Conservation (phyloP, 2,329 filamentous ascomycete species). For the Aciculosporium take region DNA sequence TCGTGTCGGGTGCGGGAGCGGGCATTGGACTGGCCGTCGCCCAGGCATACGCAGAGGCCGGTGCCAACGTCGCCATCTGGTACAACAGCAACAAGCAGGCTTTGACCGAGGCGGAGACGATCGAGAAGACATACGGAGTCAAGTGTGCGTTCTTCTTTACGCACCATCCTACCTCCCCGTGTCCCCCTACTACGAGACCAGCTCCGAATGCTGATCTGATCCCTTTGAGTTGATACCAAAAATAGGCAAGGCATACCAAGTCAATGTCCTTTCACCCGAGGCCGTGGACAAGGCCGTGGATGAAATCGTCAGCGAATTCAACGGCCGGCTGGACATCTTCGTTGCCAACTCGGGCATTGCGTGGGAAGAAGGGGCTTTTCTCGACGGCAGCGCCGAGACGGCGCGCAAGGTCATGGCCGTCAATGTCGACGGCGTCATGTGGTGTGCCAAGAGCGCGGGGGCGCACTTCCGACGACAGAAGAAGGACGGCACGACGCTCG, state of each 20-base stretch:
- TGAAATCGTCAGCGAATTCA: slow-evolving; percentile 48
- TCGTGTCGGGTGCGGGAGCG: slow-evolving; percentile 51
- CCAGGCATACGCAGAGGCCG: slow-evolving; percentile 51
- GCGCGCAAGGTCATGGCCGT: slow-evolving; percentile 55
- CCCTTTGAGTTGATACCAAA: not conserved
- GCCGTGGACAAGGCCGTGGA: slow-evolving; percentile 36
- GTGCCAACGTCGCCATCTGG: slow-evolving; percentile 59
- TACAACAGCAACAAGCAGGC: slow-evolving; percentile 57
- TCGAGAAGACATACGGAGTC: slow-evolving; percentile 52
- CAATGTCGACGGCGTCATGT: slow-evolving; percentile 66
- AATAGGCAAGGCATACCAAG: slow-evolving; percentile 31
- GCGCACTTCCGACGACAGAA: slow-evolving; percentile 57
- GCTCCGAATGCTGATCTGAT: not conserved
- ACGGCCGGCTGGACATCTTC: slow-evolving; percentile 62
- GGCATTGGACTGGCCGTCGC: slow-evolving; percentile 55
- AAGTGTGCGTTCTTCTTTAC: slow-evolving; percentile 35
- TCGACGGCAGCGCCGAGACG: slow-evolving; percentile 49
- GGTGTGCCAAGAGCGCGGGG: slow-evolving; percentile 58
- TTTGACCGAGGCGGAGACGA: slow-evolving; percentile 43
- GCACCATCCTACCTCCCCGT: not conserved
- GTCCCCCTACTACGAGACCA: not conserved
- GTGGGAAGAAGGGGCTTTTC: slow-evolving; percentile 54
- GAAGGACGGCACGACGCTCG: slow-evolving; percentile 46
- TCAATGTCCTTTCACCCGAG: slow-evolving; percentile 42
- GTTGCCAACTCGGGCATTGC: slow-evolving; percentile 66